phyloP scores from a whole-genome alignment of 495 filamentous ascomycete genomes.

The Podospora pseudopauciseta region DNA sequence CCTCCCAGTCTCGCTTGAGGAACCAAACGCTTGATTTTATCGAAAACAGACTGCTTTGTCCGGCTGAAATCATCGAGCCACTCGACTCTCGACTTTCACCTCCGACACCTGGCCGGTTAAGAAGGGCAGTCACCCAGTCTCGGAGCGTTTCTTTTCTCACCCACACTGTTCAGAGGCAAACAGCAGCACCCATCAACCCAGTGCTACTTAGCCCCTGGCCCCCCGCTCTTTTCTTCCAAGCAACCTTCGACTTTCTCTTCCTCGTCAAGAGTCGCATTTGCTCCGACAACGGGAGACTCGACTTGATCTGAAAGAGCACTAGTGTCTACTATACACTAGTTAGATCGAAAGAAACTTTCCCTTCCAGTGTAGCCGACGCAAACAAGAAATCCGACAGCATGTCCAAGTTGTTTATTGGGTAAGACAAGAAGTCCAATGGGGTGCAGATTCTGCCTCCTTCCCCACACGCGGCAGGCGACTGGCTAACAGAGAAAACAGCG shows the following conservation, averaged over 20 bases:
- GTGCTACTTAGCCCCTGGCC: background rate
- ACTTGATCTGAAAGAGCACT: background rate
- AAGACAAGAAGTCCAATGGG: constrained; percentile 32
- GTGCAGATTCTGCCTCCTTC: background rate
- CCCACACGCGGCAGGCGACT: background rate
- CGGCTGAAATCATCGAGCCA: constrained; percentile 32
- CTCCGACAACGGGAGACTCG: background rate
- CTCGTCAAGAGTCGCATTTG: background rate
- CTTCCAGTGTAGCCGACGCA: background rate
- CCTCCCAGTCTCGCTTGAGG: constrained; percentile 25
- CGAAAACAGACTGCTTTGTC: constrained; percentile 19
- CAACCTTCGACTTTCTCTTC: background rate
- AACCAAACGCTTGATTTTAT: constrained; percentile 19
- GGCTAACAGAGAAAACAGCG: constrained; percentile 50
- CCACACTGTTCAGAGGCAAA: constrained; percentile 5
- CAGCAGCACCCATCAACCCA: constrained; percentile 6
- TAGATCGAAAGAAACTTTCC: background rate
- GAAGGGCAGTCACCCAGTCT: constrained; percentile 15
- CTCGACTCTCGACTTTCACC: constrained; percentile 17
- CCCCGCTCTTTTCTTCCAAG: constrained; percentile 6
- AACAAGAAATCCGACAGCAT: constrained; percentile 47
- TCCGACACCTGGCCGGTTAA: constrained; percentile 22
- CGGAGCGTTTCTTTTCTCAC: constrained; percentile 17
- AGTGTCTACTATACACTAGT: background rate
- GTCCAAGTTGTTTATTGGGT: constrained; percentile 93